Base-by-base conservation (phyloP, 129 eudicot genomes). In the Lactuca saligna region DNA sequence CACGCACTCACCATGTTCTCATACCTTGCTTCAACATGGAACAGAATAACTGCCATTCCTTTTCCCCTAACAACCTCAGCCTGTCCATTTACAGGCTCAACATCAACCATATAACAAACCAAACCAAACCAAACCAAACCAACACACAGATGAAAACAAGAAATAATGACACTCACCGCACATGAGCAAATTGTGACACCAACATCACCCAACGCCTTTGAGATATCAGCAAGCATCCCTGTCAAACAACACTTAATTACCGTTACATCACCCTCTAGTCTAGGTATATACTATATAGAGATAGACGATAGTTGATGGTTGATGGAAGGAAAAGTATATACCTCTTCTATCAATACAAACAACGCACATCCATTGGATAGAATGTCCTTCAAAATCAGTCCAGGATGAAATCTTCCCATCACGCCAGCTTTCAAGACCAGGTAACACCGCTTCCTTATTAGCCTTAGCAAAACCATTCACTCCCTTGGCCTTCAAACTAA, bases 191-290 rank as follows among this genome's bases (percentile, higher is more conserved):
- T 90, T 6, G 89, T 75, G 65, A 92, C 57, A 51, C 86, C 98
- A 55, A 51, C 79, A 63, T 93, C 88, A 32, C 91, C 85, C 76
- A 92, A 77, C 29, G 83, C 82, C 66, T 76, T 71, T 34, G 95
- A 74, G 65, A 92, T 76, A 60, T 92, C 96, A 12, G 89, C 95
- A 84, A 88, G 81, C 87, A 92, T 84, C 70, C 95, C 98, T 92
- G 77, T 48, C n/a, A n/a, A n/a, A n/a, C n/a, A 68, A 42, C 62
- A 11, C 15, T 8, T 46, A 25, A 0, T 25, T 25, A 25, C 29
- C 12, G 51, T 46, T 46, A 46, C 5, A 34, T 10, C 2, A 6
- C 6, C 2, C 57, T 61, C 17, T 8, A 15, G 38, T 1, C 25
- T 29, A 17, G n/a, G n/a, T n/a, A n/a, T n/a, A n/a, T n/a, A n/a